Evolutionary conservation across 2,329 filamentous ascomycete species (phyloP).

Genomic region (Arthroderma uncinatum): DNA sequence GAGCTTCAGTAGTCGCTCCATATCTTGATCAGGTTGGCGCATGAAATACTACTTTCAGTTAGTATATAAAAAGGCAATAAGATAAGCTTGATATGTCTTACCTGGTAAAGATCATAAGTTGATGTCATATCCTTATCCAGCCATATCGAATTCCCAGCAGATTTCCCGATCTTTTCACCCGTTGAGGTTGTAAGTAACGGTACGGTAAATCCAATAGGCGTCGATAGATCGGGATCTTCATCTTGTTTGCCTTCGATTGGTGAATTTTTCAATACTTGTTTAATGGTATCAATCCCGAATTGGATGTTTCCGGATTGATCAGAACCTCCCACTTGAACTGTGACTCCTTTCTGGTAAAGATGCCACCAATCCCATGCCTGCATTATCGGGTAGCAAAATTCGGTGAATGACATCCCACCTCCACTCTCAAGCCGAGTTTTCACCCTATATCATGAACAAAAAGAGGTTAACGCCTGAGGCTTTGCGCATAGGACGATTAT

Average conservation of each 20-base stretch:
- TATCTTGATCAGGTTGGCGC: constrained; percentile 65
- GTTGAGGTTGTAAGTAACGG: constrained; percentile 76
- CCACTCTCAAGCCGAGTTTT: constrained; percentile 73
- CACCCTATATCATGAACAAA: constrained; percentile 41
- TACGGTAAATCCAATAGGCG: constrained; percentile 76
- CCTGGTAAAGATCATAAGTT: constrained; percentile 72
- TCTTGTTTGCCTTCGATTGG: constrained; percentile 13
- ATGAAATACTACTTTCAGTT: constrained; percentile 59
- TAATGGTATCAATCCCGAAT: constrained; percentile 75
- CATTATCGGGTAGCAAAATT: constrained; percentile 85
- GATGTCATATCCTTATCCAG: constrained; percentile 71
- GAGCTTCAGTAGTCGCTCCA: constrained; percentile 71
- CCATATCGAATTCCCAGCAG: constrained; percentile 87
- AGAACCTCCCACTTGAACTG: constrained; percentile 85
- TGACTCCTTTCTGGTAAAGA: constrained; percentile 59
- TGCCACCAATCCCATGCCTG: constrained; percentile 97
- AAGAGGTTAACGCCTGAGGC: not conserved
- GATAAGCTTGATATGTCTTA: constrained; percentile 20
- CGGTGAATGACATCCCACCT: constrained; percentile 86
- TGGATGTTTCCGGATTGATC: constrained; percentile 97
- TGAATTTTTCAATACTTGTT: constrained; percentile 54
- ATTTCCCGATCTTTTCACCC: constrained; percentile 90
- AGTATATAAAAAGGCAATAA: constrained; percentile 11
- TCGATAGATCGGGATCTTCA: constrained; percentile 23
- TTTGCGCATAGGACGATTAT: not conserved